phyloP scores from a whole-genome alignment of 352 stramenopile species.

The Globisporangium yorkense region DNA sequence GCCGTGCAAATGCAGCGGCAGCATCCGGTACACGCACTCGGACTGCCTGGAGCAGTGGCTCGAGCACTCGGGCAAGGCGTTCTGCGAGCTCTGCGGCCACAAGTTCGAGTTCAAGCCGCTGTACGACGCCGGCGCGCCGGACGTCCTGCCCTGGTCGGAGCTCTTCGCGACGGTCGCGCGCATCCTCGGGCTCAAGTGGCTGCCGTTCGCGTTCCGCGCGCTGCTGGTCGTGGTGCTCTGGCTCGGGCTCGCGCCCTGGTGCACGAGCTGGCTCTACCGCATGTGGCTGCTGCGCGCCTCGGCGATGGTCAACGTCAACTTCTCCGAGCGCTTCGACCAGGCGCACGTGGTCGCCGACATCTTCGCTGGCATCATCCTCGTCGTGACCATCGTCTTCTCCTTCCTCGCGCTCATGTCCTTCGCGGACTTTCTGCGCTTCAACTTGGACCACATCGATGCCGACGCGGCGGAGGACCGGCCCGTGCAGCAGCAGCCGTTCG shows the following conservation, averaged over 20 bases:
- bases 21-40: slow-evolving; percentile 92
- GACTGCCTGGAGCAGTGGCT: slow-evolving; percentile 95
- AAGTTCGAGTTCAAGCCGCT: slow-evolving; percentile 91
- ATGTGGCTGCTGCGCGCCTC: slow-evolving; percentile 89
- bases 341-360: slow-evolving; percentile 80
- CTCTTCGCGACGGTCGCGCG: slow-evolving; percentile 79
- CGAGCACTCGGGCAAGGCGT: slow-evolving; percentile 87
- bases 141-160: slow-evolving; percentile 84
- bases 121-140: slow-evolving; percentile 85
- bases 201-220: slow-evolving; percentile 78
- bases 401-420: slow-evolving; percentile 95
- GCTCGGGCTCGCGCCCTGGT: slow-evolving; percentile 85
- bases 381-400: slow-evolving; percentile 90
- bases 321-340: slow-evolving; percentile 61
- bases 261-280: slow-evolving; percentile 92
- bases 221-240: slow-evolving; percentile 80
- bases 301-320: slow-evolving; percentile 84
- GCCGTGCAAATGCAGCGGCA: slow-evolving; percentile 93
- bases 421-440: slow-evolving; percentile 89
- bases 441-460: slow-evolving; percentile 85
- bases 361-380: slow-evolving; percentile 87
- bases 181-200: slow-evolving; percentile 81
- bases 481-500: slow-evolving; percentile 10
- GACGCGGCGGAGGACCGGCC: slow-evolving; percentile 31
- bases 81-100: slow-evolving; percentile 92